Evolutionary conservation across 805 yeast genomes (phyloP), one percentile per base, ranked within the genome.

Genomic region (Spencermartinsiella europaea): DNA sequence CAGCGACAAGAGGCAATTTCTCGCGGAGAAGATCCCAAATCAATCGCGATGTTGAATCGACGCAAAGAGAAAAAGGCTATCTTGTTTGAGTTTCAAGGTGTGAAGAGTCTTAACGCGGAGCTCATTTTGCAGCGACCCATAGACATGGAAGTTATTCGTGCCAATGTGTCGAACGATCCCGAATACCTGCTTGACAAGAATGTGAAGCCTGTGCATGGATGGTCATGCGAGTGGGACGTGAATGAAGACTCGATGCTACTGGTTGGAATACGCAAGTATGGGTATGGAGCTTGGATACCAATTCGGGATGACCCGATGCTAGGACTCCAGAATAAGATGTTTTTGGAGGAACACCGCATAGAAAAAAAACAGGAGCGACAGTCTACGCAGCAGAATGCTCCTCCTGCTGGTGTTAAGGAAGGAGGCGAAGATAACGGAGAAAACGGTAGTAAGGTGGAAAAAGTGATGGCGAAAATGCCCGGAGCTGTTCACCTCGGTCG

Each of bases 231-330:
- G 22, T 93, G 99, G 99, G 72, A 73, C 2, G 72, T 74, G 12
- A 78, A 73, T 27, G 95, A 93, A 61, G 99, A 93, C 64, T 85
- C 89, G 43, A 85, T 81, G 80, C 72, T 93, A 45, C 65, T 93
- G 50, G 78, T 85, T 31, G 99, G 99, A 53, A 85, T 91, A 19
- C 76, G 77, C 60, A 89, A 87, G 66, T 90, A 90, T 66, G 99
- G 99, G 0, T 90, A 88, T 64, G 98, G 98, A 15, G 82, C 96
- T 1, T 93, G 99, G 99, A 63, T 76, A 2, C 90, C 85, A 60
- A 90, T 93, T 39, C 75, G 99, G 61, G 99, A 93, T 67, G 99
- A 93, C 67, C 98, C 99, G 1, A 75, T 87, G 44, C 73, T 93
- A 48, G 90, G 89, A 8, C 71, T 93, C 50, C 85, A 87, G 51